Percentiles rank a stretch among this genome's conserved stretches.
Conservation (phyloP, 192 early-diverging fungal species). For the Globomyces pollinis-pini region DNA sequence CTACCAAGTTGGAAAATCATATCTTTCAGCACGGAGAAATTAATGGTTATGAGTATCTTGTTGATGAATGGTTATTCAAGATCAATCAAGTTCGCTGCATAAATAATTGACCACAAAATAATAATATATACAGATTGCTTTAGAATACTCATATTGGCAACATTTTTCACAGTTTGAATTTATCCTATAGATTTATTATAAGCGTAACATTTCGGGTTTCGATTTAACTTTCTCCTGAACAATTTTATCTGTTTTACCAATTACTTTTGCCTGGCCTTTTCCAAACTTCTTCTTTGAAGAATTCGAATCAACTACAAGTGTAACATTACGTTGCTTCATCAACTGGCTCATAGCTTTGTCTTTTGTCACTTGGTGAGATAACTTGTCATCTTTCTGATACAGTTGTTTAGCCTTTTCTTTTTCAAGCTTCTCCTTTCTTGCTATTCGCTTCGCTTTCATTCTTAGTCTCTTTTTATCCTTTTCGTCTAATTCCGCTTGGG, state of each 20-base stretch:
- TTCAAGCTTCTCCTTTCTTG: conserved; percentile 51
- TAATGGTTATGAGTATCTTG: too few relatives aligned
- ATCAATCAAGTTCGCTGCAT: too few relatives aligned
- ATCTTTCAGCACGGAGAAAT: too few relatives aligned
- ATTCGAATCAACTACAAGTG: conserved; percentile 40
- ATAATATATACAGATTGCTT: too few relatives aligned
- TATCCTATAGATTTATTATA: too few relatives aligned
- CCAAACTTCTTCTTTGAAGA: conserved; percentile 29
- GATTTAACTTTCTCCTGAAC: conserved; percentile 19
- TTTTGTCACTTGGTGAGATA: conserved; percentile 26
- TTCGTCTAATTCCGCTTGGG: conserved; percentile 68
- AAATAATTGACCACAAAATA: too few relatives aligned
- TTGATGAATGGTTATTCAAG: too few relatives aligned
- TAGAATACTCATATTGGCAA: too few relatives aligned
- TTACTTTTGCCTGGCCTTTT: conserved; percentile 26
- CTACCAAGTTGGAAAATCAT: too few relatives aligned
- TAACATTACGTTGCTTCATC: conserved; percentile 57
- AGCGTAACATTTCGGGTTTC: conserved; percentile 19
- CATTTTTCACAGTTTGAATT: too few relatives aligned
- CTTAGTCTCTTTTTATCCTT: conserved; percentile 68
- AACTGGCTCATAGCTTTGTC: conserved; percentile 54
- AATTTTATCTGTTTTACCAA: conserved; percentile 36
- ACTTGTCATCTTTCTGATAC: conserved; percentile 18
- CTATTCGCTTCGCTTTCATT: conserved; percentile 56
- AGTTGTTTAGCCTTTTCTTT: conserved; percentile 28